Evolutionary conservation across 1,284 basidiomycete species (phyloP), one percentile per base, ranked within the genome.

Genomic region (Rhodofomes roseus): DNA sequence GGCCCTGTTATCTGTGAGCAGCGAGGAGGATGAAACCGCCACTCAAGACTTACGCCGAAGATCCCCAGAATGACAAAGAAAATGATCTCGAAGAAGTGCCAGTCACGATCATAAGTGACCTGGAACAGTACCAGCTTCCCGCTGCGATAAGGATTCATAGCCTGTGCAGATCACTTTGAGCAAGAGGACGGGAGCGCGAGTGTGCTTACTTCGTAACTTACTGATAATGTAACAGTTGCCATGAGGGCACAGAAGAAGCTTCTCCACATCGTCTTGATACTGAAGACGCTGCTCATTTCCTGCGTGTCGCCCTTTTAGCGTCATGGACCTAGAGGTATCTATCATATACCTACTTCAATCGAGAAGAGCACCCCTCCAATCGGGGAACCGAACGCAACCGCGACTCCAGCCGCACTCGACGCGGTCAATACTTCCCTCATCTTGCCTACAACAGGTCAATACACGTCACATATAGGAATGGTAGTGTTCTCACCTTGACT

Each of bases 81-180:
- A n/a, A 96, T 88, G 57, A 99, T 93, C 73, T 98, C 97, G 71
- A 99, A 99, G 77, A 97, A 98, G 73, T 99, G 96, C 97, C 97
- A 99, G 69, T 96, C 94, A 31, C 96, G 84, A 72, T 93, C 94
- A 74, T 99, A 99, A 6, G 95, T 96, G 63, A 99, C 95, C 27
- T 56, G 55, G 80, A 99, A 99, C 62, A 98, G 77, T 68, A 99
- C 97, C 31, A 99, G 87, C 73, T 99, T 99, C 39, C 97, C 97
- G 0, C 97, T 99, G 27, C 96, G 84, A 78, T 95, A 99, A 0
- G 97, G 97, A 71, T 99, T 98, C 91, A 99, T 96, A 2, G 67
- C 68, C 68, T 73, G 37, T 36, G 44, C 31, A 11, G 11, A 34
- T 52, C 39, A 41, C 29, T 58, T n/a, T 54, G 16, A 37, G 43